phyloP scores from a whole-genome alignment of 2,329 filamentous ascomycete species.

The Colletotrichum liriopes region DNA sequence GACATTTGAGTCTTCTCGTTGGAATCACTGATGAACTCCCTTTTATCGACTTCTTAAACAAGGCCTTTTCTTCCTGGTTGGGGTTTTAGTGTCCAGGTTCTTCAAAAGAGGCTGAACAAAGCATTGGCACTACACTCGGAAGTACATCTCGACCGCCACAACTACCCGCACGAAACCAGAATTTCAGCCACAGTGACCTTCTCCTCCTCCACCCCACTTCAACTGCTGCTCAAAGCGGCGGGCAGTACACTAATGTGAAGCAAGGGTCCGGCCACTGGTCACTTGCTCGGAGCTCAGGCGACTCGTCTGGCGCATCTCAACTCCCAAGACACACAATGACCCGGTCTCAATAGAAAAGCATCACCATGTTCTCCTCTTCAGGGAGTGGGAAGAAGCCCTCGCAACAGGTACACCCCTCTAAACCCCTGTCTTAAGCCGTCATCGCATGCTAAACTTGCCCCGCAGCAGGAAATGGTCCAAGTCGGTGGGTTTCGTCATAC shows the following conservation, averaged over 20 bases:
- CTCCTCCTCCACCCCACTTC: conserved; percentile 34
- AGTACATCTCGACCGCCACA: conserved; percentile 7
- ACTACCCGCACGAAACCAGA: conserved; percentile 14
- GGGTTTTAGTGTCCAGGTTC: not conserved
- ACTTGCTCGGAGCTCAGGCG: conserved; percentile 41
- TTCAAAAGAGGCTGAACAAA: conserved; percentile 1
- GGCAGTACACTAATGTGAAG: conserved; percentile 41
- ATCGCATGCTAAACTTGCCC: conserved; percentile 53
- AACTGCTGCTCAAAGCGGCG: conserved; percentile 42
- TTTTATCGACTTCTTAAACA: not conserved
- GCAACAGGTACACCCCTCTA: conserved; percentile 73
- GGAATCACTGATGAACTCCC: not conserved
- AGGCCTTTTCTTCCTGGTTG: not conserved
- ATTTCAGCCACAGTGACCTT: conserved; percentile 41
- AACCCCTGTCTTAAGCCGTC: conserved; percentile 18
- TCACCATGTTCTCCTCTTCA: conserved; percentile 76
- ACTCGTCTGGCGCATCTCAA: conserved; percentile 41
- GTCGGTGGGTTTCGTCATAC: conserved; percentile 78
- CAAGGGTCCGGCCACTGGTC: conserved; percentile 43
- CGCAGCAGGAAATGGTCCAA: conserved; percentile 96
- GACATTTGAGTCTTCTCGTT: not conserved
- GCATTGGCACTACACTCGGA: not conserved
- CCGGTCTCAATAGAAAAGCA: conserved; percentile 43
- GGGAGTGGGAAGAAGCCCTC: conserved; percentile 78
- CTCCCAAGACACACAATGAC: conserved; percentile 40